Evolutionary conservation across 768 basidiomycete genomes (phyloP).

Genomic region (Postia placenta): DNA sequence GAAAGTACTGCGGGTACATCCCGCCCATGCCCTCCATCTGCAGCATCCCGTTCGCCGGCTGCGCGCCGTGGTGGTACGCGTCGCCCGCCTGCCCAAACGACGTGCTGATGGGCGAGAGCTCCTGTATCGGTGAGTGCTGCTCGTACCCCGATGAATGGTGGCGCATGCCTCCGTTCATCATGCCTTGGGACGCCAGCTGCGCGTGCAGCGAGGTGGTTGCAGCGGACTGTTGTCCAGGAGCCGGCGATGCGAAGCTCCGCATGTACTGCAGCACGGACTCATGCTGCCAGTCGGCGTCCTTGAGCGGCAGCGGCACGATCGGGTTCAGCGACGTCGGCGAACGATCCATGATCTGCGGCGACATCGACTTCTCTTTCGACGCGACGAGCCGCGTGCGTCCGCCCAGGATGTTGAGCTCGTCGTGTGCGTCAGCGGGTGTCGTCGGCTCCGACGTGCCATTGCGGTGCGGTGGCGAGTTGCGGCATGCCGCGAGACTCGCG

Average conservation of each 20-base stretch:
- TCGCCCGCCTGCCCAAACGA: slow-evolving; percentile 6
- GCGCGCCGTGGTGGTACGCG: slow-evolving; percentile 1
- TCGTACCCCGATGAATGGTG: slow-evolving; percentile 11
- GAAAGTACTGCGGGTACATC: slow-evolving; percentile 63
- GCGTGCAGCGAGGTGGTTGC: not conserved
- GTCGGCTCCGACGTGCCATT: slow-evolving; percentile 33
- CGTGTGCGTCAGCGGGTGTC: slow-evolving; percentile 51
- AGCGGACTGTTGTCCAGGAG: slow-evolving; percentile 17
- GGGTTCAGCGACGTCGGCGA: slow-evolving; percentile 71
- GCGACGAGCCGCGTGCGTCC: slow-evolving; percentile 60
- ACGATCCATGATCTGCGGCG: slow-evolving; percentile 38
- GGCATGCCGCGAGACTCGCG: slow-evolving; percentile 28
- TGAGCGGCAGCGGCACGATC: slow-evolving; percentile 63
- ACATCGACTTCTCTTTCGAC: slow-evolving; percentile 32
- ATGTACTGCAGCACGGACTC: slow-evolving; percentile 62
- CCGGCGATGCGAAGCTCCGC: slow-evolving; percentile 43
- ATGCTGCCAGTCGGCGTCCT: slow-evolving; percentile 24
- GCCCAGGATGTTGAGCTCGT: slow-evolving; percentile 53
- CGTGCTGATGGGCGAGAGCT: slow-evolving; percentile 11
- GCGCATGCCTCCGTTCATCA: not conserved
- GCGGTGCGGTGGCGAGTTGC: slow-evolving; percentile 28
- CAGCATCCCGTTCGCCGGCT: not conserved
- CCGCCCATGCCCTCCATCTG: slow-evolving; percentile 17
- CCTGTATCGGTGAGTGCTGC: slow-evolving; percentile 1
- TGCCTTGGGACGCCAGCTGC: not conserved